Conservation (phyloP, 495 filamentous ascomycete genomes). For the Talaromyces stipitatus region DNA sequence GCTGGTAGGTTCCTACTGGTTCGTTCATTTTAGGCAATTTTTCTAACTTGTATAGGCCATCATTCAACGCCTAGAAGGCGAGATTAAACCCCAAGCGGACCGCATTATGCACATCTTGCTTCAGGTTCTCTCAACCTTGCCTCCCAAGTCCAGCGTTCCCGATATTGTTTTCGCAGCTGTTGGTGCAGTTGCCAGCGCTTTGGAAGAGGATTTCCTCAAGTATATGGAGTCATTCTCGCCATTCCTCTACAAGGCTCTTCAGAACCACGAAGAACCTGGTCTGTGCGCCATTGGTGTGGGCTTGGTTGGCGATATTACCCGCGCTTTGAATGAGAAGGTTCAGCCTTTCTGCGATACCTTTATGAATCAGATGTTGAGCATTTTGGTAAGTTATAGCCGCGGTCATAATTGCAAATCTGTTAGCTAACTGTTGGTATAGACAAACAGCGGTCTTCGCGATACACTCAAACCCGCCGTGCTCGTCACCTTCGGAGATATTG, state of each 20-base stretch:
- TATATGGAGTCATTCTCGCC: constrained; percentile 94
- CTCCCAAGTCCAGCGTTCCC: constrained; percentile 85
- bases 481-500: constrained; percentile 96
- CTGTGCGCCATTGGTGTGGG: constrained; percentile 97
- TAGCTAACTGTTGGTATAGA: constrained; percentile 1
- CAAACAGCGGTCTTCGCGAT: constrained; percentile 54
- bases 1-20: constrained; percentile 36
- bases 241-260: constrained; percentile 85
- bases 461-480: constrained; percentile 98
- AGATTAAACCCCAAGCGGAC: constrained; percentile 85
- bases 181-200: constrained; percentile 73
- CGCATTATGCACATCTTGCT: constrained; percentile 86
- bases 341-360: constrained; percentile 93
- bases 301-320: constrained; percentile 89
- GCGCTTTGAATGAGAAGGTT: constrained; percentile 79
- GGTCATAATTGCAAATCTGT: background rate
- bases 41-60: constrained; percentile 49
- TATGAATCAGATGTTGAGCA: constrained; percentile 93
- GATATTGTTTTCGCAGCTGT: constrained; percentile 88
- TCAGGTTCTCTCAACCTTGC: constrained; percentile 67
- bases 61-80: constrained; percentile 82
- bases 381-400: constrained; percentile 56
- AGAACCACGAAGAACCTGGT: constrained; percentile 88
- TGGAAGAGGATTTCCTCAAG: constrained; percentile 87
- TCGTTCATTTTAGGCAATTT: background rate